Base-by-base conservation (phyloP, 2,329 filamentous ascomycete genomes). In the Huntiella savannae region DNA sequence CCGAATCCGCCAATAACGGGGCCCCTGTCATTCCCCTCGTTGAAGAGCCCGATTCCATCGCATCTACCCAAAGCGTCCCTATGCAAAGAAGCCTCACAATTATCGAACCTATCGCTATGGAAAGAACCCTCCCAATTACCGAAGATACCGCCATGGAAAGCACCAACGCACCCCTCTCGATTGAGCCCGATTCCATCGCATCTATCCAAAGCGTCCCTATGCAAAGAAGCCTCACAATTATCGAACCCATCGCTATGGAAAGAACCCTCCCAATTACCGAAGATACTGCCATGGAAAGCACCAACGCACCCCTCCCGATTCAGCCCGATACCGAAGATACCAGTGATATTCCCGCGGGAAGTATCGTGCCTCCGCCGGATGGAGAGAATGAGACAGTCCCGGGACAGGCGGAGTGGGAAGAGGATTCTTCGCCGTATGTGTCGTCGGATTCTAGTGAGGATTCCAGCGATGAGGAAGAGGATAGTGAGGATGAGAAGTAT, bases 321-420 rank as follows among this genome's bases (percentile, higher is more conserved):
- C 10, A 19, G 4, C 11, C 32, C 16, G 22, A 17, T 4, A 8
- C 45, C n/a, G 19, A 35, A 11, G 39, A 11, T 39, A 17, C 40
- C 7, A 16, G 13, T 17, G 32, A 47, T 13, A 19, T 4, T 37
- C 12, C 32, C 15, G 32, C 10, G n/a, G 33, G 33, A 6, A 12
- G 19, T 12, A 22, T n/a, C 10, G 39, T 16, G 5, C 11, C 17
- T 11, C 16, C 15, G 11, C 17, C 10, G 12, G 11, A 34, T 5
- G 13, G 40, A 36, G 36, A 33, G 16, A 22, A 36, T 15, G 13
- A 39, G 39, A 54, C 54, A 46, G 22, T 28, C 0, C 22, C 22
- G 22, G 65, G 62, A 8, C 67, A 80, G 39, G 78, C 81, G 3
- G 87, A 95, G 60, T 96, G 85, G 83, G 84, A 93, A 57, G 65